Percentiles rank a stretch among this genome's conserved stretches.
Evolutionary conservation across 805 yeast species (phyloP).

Genomic region (Wickerhamiella australiensis): DNA sequence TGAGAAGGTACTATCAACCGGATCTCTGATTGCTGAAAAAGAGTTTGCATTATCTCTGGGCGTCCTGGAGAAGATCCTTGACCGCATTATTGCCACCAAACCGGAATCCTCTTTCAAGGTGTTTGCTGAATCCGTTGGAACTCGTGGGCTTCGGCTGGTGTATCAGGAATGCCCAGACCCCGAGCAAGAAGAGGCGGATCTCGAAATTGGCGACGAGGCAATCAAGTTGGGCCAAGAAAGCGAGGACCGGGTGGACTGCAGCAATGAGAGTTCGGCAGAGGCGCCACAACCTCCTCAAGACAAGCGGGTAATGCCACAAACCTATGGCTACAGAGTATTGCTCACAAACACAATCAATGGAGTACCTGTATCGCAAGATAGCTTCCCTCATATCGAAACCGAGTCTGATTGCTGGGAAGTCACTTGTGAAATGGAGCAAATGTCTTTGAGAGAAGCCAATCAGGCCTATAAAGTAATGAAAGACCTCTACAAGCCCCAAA

Average conservation of each 20-base stretch:
- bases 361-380: conserved; percentile 19
- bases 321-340: conserved; percentile 18
- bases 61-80: conserved; percentile 39
- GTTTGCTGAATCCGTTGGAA: conserved; percentile 18
- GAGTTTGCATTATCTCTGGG: conserved; percentile 54
- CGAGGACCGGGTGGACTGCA: no score
- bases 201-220: not conserved
- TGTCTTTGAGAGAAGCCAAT: not conserved
- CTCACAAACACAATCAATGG: conserved; percentile 21
- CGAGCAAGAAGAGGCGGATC: not conserved
- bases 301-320: no score
- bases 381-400: conserved; percentile 24
- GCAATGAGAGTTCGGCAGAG: no score
- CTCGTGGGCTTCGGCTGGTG: conserved; percentile 16
- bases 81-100: conserved; percentile 27
- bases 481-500: conserved; percentile 27
- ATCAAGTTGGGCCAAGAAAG: not conserved
- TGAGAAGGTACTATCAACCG: conserved; percentile 25
- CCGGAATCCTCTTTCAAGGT: conserved; percentile 15
- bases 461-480: conserved; percentile 84
- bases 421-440: conserved; percentile 20
- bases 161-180: not conserved
- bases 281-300: no score
- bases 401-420: conserved; percentile 30
- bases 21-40: conserved; percentile 45